Percentiles rank a stretch among this genome's conserved stretches.
phyloP scores from a whole-genome alignment of 225 moss, liverwort and hornwort genomes.

The Marchantia paleacea region DNA sequence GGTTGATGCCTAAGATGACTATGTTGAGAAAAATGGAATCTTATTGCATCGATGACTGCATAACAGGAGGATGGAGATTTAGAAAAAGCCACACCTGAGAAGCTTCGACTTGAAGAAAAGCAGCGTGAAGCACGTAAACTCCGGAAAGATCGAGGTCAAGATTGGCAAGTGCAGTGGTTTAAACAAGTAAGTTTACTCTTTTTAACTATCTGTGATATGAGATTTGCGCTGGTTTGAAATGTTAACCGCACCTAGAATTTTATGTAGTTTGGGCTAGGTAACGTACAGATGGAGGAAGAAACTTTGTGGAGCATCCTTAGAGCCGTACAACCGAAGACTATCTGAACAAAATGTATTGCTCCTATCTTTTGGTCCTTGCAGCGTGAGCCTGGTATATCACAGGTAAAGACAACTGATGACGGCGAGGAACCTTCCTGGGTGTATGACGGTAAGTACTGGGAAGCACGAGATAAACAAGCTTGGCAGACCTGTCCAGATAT shows the following conservation, averaged over 20 bases:
- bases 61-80: conserved; percentile 90
- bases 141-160: conserved; percentile 63
- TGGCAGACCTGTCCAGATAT: conserved; percentile 92
- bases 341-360: background rate
- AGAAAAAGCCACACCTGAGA: conserved; percentile 97
- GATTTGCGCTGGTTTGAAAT: background rate
- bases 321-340: background rate
- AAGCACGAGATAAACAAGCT: conserved; percentile 77
- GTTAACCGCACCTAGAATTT: background rate
- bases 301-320: background rate
- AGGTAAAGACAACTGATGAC: conserved; percentile 63
- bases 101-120: conserved; percentile 93
- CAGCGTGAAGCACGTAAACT: conserved; percentile 78
- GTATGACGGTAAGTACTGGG: conserved; percentile 82
- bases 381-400: conserved; percentile 70
- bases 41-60: background rate
- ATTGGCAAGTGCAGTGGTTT: conserved; percentile 89
- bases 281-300: background rate
- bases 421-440: conserved; percentile 82
- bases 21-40: background rate
- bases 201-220: background rate
- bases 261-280: background rate
- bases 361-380: conserved; percentile 31
- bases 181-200: conserved; percentile 42
- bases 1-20: too few relatives aligned